Percentiles rank a stretch among this genome's conserved stretches.
These are phyloP conservation scores for Candida sp. DNA, from an alignment of 1,139 yeast genomes.

Conservation along the genomic window DNA sequence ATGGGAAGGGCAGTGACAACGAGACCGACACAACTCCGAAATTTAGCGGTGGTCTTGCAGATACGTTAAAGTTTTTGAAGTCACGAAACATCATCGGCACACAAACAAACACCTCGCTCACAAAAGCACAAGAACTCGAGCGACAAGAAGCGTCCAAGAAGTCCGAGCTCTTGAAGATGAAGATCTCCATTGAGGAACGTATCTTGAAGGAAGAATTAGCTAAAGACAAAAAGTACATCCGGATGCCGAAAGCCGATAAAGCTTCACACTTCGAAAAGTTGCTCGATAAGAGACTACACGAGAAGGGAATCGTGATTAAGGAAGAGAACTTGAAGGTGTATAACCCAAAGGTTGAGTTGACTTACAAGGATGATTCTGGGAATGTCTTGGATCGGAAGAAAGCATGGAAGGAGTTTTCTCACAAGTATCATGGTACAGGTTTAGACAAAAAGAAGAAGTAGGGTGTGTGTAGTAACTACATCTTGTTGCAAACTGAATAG, in stretches of 20 bases:
- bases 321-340: constrained; percentile 35
- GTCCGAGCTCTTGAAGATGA: constrained; percentile 36
- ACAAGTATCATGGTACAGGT: constrained; percentile 77
- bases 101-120: not conserved
- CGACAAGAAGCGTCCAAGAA: constrained; percentile 33
- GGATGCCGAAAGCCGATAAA: constrained; percentile 33
- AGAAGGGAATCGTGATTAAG: constrained; percentile 25
- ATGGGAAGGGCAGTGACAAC: constrained; percentile 2
- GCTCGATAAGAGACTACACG: constrained; percentile 33
- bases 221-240: constrained; percentile 32
- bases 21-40: constrained; percentile 11
- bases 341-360: constrained; percentile 67
- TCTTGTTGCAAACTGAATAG: no score
- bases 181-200: constrained; percentile 42
- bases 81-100: constrained; percentile 40
- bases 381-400: constrained; percentile 66
- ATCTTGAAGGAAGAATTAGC: constrained; percentile 44
- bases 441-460: constrained; percentile 16
- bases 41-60: constrained; percentile 58
- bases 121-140: constrained; percentile 18
- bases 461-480: not conserved
- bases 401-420: constrained; percentile 87
- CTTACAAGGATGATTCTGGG: constrained; percentile 77
- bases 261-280: constrained; percentile 27
- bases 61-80: constrained; percentile 58